Percentiles rank a stretch among this genome's conserved stretches.
Evolutionary conservation across 129 eudicot species (phyloP).

Genomic region (Helianthus annuus): HanXRQr2.0-SUNRISE NC_035444.2:17014929-17015428

Average conservation of each 20-base stretch:
- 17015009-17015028: constrained; percentile 38
- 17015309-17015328: constrained; percentile 90
- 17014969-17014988: constrained; percentile 54
- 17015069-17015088: constrained; percentile 46
- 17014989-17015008: constrained; percentile 49
- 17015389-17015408: neutral
- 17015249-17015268: constrained; percentile 85
- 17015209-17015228: constrained; percentile 91
- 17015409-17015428: neutral
- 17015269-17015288: constrained; percentile 94
- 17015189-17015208: constrained; percentile 97
- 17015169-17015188: constrained; percentile 99
- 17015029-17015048: constrained; percentile 32
- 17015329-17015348: constrained; percentile 31
- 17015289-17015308: constrained; percentile 81
- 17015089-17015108: constrained; percentile 91
- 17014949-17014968: constrained; percentile 19
- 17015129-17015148: constrained; percentile 93
- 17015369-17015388: neutral
- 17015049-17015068: constrained; percentile 43
- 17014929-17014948: constrained; percentile 19
- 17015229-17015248: constrained; percentile 99
- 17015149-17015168: constrained; percentile 90
- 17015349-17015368: constrained; percentile 7
- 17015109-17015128: constrained; percentile 97